Conservation (phyloP, 164 flowering plant genomes). For the Tinospora cordifolia region DNA sequence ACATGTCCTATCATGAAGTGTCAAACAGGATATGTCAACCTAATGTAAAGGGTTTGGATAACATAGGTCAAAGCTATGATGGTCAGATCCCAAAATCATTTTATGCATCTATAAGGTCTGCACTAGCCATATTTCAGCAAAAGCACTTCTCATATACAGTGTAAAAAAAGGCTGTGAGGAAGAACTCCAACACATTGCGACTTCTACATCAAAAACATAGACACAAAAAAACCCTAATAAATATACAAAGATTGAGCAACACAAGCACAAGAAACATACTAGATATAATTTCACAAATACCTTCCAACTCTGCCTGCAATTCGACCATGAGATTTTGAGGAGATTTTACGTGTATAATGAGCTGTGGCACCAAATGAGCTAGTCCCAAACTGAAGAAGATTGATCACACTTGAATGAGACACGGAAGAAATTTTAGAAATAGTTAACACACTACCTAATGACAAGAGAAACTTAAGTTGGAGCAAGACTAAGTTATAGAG, state of each 20-base stretch:
- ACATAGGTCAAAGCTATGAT: background rate
- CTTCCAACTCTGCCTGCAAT: conserved; percentile 83
- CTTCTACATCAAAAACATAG: background rate
- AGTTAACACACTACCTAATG: background rate
- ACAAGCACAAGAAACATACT: background rate
- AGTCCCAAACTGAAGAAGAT: conserved; percentile 59
- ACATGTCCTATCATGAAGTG: no score
- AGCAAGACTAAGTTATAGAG: background rate
- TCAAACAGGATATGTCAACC: background rate
- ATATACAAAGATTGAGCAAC: background rate
- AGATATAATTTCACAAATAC: conserved; percentile 21
- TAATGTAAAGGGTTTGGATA: no score
- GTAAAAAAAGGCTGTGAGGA: background rate
- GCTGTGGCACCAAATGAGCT: conserved; percentile 76
- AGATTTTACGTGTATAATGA: conserved; percentile 64
- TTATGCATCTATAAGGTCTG: background rate
- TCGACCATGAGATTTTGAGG: conserved; percentile 87
- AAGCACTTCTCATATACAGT: background rate
- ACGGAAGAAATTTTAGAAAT: background rate
- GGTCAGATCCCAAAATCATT: background rate
- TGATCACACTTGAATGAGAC: conserved; percentile 6
- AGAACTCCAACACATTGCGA: background rate
- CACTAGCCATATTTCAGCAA: background rate
- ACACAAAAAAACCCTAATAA: background rate
- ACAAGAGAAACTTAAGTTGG: background rate